Base-by-base conservation (phyloP, 495 filamentous ascomycete species). In the Trichodelitschia bisporula region DNA sequence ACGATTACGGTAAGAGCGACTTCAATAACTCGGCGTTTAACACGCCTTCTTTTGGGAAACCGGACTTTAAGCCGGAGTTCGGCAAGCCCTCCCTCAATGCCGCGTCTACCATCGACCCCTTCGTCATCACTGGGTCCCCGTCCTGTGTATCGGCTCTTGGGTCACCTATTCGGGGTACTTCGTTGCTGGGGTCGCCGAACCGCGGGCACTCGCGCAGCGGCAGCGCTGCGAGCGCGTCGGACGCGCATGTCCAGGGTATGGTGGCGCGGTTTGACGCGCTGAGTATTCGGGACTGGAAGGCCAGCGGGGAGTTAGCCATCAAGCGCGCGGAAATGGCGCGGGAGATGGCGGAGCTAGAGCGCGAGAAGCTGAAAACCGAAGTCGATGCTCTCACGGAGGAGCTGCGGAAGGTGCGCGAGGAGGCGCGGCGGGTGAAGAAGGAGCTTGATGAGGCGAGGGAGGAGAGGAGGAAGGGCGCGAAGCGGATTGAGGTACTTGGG, bases 241-340 rank as follows among this genome's bases (percentile, higher is more conserved):
- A 89, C 44, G 77, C 76, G 17, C 75, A 83, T 44, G 79, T 91
- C 1, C 75, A 83, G 43, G 69, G 77, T 18, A 86, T 84, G 49
- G 78, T 90, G 40, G 72, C 68, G 16, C 77, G 72, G 36, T 73
- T 90, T 42, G 83, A 90, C 52, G 64, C 59, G 29, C 52, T 91
- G 20, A 46, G 50, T 24, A 40, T 54, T 32, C 40, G 43, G 31
- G 52, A 56, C 32, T 37, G 40, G 29, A 47, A 43, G 64, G 42
- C 60, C 64, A 51, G 62, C 64, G 42, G 42, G 31, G 28, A 40
- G 28, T 20, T 32, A 4, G 38, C 40, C 11, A 6, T 43, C 33
- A 61, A 65, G 29, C 35, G 41, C 33, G 77, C 79, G 18, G 72
- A 84, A 48, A 55, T 86, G 24, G 82, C 77, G 18, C 64, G 82